Base-by-base conservation (phyloP, 1,139 yeast species). In the Blastobotrys ciferrii region DNA sequence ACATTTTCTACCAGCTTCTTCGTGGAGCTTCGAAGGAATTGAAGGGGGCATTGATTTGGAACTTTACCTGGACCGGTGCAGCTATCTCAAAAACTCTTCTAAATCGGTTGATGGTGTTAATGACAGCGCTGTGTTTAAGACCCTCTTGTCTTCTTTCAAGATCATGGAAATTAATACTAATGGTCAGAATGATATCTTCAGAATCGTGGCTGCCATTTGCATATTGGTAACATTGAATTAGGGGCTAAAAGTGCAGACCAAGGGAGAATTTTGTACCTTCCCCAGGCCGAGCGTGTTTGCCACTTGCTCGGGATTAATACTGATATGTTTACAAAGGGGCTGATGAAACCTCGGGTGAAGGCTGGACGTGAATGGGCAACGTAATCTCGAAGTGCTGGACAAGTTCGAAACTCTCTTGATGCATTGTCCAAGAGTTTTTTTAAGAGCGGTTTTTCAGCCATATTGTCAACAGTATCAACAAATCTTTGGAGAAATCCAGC, bases 281-380 rank as follows among this genome's bases (percentile, higher is more conserved):
- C 70, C 2, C 85, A 85, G n/a, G 71, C 78, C 1, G 78, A 76
- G 19, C 68, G 73, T 12, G 76, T 87, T 2, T 76, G 85, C 25
- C 73, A 76, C 23, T 68, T 89, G 30, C 73, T 92, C 38, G 95
- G 95, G 0, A 77, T 92, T 30, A 66, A 77, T 4, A 70, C 76
- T 23, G 70, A 71, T 1, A 80, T 76, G 12, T 82, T 92, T 57
- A 69, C 69, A 52, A 73, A 73, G 28, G 76, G 85, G 0, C 72
- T 94, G 17, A 68, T 91, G 37, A 78, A 80, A 38, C 98, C 98
- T 3, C 83, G 81, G 59, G 96, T 91, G 12, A 88, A 83, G 63
- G 97, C 98, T 2, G 98, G 98, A 2, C 78, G 81, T 57, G 98
- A 94, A 64, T 77, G 79, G 70, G 88, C 92, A 23, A 78, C 81